Base-by-base conservation (phyloP, 306 rosid genomes). In the Cotoneaster glaucophyllus region DNA sequence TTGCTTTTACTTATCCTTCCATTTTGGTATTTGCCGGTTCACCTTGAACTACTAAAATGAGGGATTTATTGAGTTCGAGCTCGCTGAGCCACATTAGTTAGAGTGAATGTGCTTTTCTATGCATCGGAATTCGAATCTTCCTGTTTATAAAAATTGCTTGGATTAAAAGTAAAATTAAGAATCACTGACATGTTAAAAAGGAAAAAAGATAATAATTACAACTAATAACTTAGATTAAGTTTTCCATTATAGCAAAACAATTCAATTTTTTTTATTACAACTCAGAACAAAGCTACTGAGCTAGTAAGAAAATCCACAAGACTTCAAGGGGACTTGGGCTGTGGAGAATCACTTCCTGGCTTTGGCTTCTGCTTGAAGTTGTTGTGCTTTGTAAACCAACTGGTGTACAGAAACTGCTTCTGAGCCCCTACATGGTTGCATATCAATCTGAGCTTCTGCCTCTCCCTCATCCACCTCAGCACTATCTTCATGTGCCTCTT, bases 381-480 rank as follows among this genome's bases (percentile, higher is more conserved):
- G 71, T 88, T 74, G 74, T 88, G 82, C 28, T 89, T 89, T 70
- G 92, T 87, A 74, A 91, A 93, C 93, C 91, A 91, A 82, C 92
- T 89, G 11, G 98, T 89, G 41, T 91, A 93, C 74, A 91, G 90
- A 71, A 91, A 93, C 83, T 91, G 98, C 80, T 93, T 93, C 37
- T 89, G 87, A 67, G 91, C 85, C 12, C 97, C 96, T 8, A 82
- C 87, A 66, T 88, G 98, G 87, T 91, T 88, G 88, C 98, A 93
- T 59, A 93, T 69, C 37, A 85, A 88, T 25, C 91, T 90, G 63
- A 91, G 78, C 93, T 88, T 93, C 82, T 93, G 96, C 77, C 96
- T 86, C 84, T 93, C 93, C 81, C 93, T 88, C 98, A 93, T 89
- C 98, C 98, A 93, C 82, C 91, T 93, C 84, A 93, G 66, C 53